Conservation (phyloP, 495 filamentous ascomycete genomes). For the Aspergillus egyptiacus region DNA sequence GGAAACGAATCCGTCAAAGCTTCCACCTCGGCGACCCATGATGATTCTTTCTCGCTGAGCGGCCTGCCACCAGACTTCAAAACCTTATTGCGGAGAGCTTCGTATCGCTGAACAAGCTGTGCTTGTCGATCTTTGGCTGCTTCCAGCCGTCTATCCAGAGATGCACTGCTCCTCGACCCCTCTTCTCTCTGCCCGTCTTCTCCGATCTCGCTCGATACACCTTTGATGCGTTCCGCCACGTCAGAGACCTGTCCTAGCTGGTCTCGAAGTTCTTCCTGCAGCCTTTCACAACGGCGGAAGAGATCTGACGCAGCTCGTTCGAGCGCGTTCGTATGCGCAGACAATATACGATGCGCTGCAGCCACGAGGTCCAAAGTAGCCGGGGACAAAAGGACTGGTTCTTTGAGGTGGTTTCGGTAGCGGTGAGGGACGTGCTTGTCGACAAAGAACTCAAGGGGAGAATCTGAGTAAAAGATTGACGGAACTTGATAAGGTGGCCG, state of each 20-base stretch:
- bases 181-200: slow-evolving; percentile 41
- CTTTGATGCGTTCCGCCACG: slow-evolving; percentile 59
- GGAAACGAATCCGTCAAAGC: slow-evolving; percentile 36
- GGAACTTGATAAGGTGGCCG: slow-evolving; percentile 68
- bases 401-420: slow-evolving; percentile 55
- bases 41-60: slow-evolving; percentile 67
- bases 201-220: slow-evolving; percentile 55
- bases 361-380: slow-evolving; percentile 70
- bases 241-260: slow-evolving; percentile 67
- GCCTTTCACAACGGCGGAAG: slow-evolving; percentile 67
- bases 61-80: slow-evolving; percentile 52
- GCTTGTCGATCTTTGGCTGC: slow-evolving; percentile 53
- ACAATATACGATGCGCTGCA: slow-evolving; percentile 68
- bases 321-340: slow-evolving; percentile 64
- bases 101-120: slow-evolving; percentile 55
- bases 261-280: slow-evolving; percentile 63
- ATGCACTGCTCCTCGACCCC: slow-evolving; percentile 41
- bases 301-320: slow-evolving; percentile 73
- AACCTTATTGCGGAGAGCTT: slow-evolving; percentile 56
- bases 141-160: slow-evolving; percentile 55
- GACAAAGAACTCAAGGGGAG: slow-evolving; percentile 55
- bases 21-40: slow-evolving; percentile 61
- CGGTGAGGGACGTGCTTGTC: slow-evolving; percentile 54
- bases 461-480: slow-evolving; percentile 53
- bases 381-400: slow-evolving; percentile 68